A percentile compares a stretch with the other conserved stretches of the same genome.
These are phyloP conservation scores for Coemansia sp. DNA, from an alignment of 192 early-diverging fungal genomes.

Conservation along the genomic window DNA sequence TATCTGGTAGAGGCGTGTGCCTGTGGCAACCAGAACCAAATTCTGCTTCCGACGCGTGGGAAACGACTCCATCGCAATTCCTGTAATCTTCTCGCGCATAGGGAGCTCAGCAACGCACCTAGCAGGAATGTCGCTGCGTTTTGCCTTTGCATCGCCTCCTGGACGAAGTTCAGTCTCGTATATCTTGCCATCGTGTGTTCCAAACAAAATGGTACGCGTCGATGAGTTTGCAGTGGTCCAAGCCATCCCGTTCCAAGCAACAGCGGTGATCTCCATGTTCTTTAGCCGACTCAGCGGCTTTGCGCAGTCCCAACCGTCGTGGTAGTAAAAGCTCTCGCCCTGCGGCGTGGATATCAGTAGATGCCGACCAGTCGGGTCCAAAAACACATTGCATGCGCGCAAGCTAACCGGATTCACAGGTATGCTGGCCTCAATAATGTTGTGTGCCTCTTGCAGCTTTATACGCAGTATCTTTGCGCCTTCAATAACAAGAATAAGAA, in stretches of 20 bases:
- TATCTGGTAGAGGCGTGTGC: constrained; percentile 89
- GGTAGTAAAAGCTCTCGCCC: constrained; percentile 91
- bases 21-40: constrained; percentile 77
- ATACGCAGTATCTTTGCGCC: constrained; percentile 78
- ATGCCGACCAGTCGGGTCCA: constrained; percentile 88
- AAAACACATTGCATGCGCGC: constrained; percentile 64
- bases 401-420: constrained; percentile 30
- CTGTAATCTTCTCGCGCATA: constrained; percentile 71
- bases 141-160: constrained; percentile 78
- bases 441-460: constrained; percentile 79
- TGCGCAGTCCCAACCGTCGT: constrained; percentile 80
- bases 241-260: constrained; percentile 83
- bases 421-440: constrained; percentile 42
- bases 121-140: constrained; percentile 76
- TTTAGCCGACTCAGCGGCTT: constrained; percentile 77
- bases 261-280: constrained; percentile 78
- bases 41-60: constrained; percentile 72
- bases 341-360: constrained; percentile 83
- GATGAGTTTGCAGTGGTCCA: constrained; percentile 49
- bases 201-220: constrained; percentile 82
- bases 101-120: constrained; percentile 65
- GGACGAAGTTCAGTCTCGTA: constrained; percentile 91
- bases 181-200: constrained; percentile 81
- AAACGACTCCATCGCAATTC: constrained; percentile 81
- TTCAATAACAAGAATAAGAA: constrained; percentile 78